A percentile compares a stretch with the other conserved stretches of the same genome.
These are phyloP conservation scores for Solanum tarijense DNA, from an alignment of 257 asterid species.

Conservation along the genomic window DNA sequence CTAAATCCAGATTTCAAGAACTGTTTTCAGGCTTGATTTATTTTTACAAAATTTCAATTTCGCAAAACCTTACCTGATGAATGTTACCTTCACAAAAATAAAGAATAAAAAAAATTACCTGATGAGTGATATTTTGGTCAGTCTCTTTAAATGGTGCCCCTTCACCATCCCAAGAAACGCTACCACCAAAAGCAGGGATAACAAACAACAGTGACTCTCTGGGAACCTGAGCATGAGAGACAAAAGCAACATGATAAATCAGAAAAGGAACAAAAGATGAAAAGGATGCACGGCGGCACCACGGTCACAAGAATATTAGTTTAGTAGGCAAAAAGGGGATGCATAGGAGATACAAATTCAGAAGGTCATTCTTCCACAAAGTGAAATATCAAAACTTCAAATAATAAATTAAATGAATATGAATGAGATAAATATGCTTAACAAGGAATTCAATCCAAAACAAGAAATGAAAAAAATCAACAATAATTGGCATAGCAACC, in stretches of 20 bases:
- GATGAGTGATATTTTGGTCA: constrained; percentile 78
- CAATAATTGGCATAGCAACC: neutral
- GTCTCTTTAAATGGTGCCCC: constrained; percentile 87
- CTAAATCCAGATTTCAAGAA: neutral
- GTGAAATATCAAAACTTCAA: neutral
- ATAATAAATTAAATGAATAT: neutral
- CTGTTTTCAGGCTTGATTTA: neutral
- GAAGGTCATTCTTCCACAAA: neutral
- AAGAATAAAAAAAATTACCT: constrained; percentile 4
- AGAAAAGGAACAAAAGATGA: neutral
- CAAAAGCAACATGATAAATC: neutral
- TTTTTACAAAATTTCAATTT: neutral
- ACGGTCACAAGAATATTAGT: neutral
- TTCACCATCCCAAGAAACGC: constrained; percentile 96
- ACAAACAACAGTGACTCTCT: constrained; percentile 82
- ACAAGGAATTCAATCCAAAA: neutral
- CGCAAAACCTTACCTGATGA: constrained; percentile 52
- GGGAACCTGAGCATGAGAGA: constrained; percentile 55
- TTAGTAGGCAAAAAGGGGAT: neutral
- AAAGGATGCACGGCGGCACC: neutral
- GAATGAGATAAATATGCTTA: neutral
- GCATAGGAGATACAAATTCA: neutral
- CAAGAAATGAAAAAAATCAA: neutral
- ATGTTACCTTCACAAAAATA: neutral
- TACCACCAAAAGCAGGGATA: constrained; percentile 93